Evolutionary conservation across 2,329 filamentous ascomycete genomes (phyloP), one percentile per base, ranked within the genome.

Genomic region (Hypoxylon sp.): DNA sequence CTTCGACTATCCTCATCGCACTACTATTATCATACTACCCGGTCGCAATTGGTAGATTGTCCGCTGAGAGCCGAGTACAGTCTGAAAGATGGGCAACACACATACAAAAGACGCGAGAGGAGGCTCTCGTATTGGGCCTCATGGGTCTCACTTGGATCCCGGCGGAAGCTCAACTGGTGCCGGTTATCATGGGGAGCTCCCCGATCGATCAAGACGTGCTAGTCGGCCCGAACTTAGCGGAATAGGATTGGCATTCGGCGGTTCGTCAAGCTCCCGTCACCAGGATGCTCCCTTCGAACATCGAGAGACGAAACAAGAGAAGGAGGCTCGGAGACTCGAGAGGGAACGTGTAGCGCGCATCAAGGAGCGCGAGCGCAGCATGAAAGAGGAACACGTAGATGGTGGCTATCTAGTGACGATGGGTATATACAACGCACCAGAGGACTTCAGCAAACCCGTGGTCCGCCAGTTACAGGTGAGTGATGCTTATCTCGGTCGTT

Each of bases 371-470:
- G 95, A 97, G 80, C 88, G 92, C 72, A 99, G 96, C 77, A 90
- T 98, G 83, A 90, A 86, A 71, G 95, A 98, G 75, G 96, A 99
- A 78, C 90, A 95, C 79, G 92, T 98, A 2, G 96, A 99, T 80
- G 96, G 96, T 20, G 96, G 96, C 22, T 99, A 91, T 82, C 83
- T 99, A 53, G 96, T 99, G 33, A 99, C 96, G 0, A 89, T 97
- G 77, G 96, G 96, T 37, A 93, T 95, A 55, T 99, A 99, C 78
- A 95, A 93, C 22, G 95, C 95, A 0, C 84, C 90, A 0, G 96
- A 99, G 81, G 96, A 99, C 81, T 99, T 95, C 79, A 97, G 89
- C 84, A 98, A 98, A 80, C 83, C 88, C 17, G 85, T 93, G 53
- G 95, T 98, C 62, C 89, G 96, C 73, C 95, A 97, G 79, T 83